Evolutionary conservation across 257 asterid genomes (phyloP), one percentile per base, ranked within the genome.

Genomic region (Avicennia marina): DNA sequence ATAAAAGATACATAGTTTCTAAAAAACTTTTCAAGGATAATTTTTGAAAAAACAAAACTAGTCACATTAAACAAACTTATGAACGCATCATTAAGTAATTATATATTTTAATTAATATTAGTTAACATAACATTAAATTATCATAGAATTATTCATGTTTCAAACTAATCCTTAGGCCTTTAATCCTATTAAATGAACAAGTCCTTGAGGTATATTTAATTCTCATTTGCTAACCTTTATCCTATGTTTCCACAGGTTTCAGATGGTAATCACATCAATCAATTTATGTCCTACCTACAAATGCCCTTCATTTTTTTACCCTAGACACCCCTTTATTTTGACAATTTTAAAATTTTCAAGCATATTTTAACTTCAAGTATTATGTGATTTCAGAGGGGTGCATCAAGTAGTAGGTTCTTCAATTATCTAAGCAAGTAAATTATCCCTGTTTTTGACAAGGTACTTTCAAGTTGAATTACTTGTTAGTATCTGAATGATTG

Each of bases 401-500:
- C 96, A 39, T 82, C 96, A 39, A 77, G 96, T 72, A 71, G 84
- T 69, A 90, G 82, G 76, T 90, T 87, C 75, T 72, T 87, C 75
- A 84, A 58, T 63, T 90, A 86, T 74, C 60, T 87, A 78, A 80
- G 63, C 49, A 82, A 84, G 77, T 90, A 90, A 69, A 84, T 90
- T 36, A 40, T 87, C 68, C 96, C 96, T 43, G 87, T 71, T 58
- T 88, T 87, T 78, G 98, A 90, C 76, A 87, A 90, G 95, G 98
- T 90, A 81, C 66, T 67, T 33, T 22, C 39, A 63, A 52, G 5
- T 44, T 54, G 25, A 52, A 21, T 49, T 49, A 25, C 16, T 51
- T 13, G 13, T 48, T 39, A 64, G 25, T 36, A 3, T 60, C 49
- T 49, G 39, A 46, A 46, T 52, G 22, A 44, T 40, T n/a, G 41